These are phyloP conservation scores for Cutaneotrichosporon cyanovorans DNA, from an alignment of 1,284 basidiomycete genomes.

Conservation along the genomic window DNA sequence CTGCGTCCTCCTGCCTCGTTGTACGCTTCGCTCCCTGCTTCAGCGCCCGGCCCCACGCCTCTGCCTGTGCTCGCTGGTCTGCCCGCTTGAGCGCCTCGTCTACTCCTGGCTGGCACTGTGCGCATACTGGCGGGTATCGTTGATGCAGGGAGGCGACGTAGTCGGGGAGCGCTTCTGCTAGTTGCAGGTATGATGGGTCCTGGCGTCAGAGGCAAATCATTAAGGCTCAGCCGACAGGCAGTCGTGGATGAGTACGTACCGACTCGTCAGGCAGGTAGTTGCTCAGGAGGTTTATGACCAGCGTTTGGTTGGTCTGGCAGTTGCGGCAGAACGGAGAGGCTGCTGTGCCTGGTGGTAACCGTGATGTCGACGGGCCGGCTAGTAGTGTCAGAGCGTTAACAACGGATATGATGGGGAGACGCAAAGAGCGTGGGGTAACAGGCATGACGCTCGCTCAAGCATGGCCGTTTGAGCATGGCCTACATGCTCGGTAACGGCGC, in stretches of 20 bases:
- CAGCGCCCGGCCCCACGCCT: conserved; percentile 52
- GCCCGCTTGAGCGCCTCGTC: conserved; percentile 69
- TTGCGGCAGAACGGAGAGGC: conserved; percentile 64
- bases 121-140: conserved; percentile 80
- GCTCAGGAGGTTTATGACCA: conserved; percentile 73
- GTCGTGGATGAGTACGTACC: too few relatives aligned
- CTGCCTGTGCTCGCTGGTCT: conserved; percentile 70
- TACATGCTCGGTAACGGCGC: too few relatives aligned
- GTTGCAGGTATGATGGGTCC: conserved; percentile 61
- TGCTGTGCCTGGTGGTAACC: conserved; percentile 21
- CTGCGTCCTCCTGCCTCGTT: neutral
- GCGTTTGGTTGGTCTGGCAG: conserved; percentile 81
- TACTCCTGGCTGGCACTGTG: conserved; percentile 62
- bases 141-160: conserved; percentile 66
- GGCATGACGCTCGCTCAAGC: too few relatives aligned
- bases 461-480: too few relatives aligned
- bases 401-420: too few relatives aligned
- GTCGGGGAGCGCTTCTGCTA: conserved; percentile 57
- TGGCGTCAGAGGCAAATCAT: conserved; percentile 37
- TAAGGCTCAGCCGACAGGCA: too few relatives aligned
- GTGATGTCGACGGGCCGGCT: conserved; percentile 28
- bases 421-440: too few relatives aligned
- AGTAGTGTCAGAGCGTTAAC: too few relatives aligned
- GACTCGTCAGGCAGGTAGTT: conserved; percentile 68
- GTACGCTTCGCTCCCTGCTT: conserved; percentile 16